Percentiles rank a stretch among this genome's conserved stretches.
phyloP scores from a whole-genome alignment of 2,329 filamentous ascomycete genomes.

The Endothia cerciana region DNA sequence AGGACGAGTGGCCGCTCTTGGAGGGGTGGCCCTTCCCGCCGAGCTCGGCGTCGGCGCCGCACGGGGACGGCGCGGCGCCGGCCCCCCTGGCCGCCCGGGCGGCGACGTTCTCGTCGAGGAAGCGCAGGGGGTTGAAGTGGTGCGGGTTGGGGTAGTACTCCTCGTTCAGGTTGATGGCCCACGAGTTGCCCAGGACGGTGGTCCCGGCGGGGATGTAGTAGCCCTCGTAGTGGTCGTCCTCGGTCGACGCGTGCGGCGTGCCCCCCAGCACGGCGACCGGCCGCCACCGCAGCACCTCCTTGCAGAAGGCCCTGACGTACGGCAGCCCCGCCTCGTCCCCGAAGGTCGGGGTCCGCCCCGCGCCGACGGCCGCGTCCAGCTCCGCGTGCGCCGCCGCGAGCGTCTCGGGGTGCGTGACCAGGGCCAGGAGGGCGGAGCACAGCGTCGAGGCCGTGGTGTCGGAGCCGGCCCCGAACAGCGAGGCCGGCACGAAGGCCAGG shows the following conservation, averaged over 20 bases:
- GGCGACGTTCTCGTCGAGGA: constrained; percentile 29
- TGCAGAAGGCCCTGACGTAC: constrained; percentile 39
- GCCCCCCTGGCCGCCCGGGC: constrained; percentile 19
- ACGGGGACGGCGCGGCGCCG: too few species aligned
- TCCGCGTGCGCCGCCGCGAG: constrained; percentile 48
- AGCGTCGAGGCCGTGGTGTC: constrained; percentile 55
- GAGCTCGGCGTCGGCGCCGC: constrained; percentile 16
- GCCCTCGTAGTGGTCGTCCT: constrained; percentile 53
- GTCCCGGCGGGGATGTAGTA: constrained; percentile 54
- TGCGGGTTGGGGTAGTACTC: constrained; percentile 32
- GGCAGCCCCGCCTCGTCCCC: constrained; percentile 38
- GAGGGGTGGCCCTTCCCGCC: constrained; percentile 28
- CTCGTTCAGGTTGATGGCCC: constrained; percentile 34
- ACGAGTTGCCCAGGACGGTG: constrained; percentile 44
- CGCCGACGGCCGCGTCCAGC: constrained; percentile 44
- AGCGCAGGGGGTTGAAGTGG: constrained; percentile 32
- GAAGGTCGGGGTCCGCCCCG: constrained; percentile 37
- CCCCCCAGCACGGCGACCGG: constrained; percentile 47
- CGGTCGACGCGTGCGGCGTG: constrained; percentile 51
- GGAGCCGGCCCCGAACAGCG: constrained; percentile 51
- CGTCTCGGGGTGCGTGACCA: constrained; percentile 49
- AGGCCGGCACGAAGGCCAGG: constrained; percentile 46
- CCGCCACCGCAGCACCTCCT: constrained; percentile 42
- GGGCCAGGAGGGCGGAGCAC: constrained; percentile 51
- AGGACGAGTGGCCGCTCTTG: constrained; percentile 45